Base-by-base conservation (phyloP, 805 yeast species). In the Pichia paraexigua region DNA sequence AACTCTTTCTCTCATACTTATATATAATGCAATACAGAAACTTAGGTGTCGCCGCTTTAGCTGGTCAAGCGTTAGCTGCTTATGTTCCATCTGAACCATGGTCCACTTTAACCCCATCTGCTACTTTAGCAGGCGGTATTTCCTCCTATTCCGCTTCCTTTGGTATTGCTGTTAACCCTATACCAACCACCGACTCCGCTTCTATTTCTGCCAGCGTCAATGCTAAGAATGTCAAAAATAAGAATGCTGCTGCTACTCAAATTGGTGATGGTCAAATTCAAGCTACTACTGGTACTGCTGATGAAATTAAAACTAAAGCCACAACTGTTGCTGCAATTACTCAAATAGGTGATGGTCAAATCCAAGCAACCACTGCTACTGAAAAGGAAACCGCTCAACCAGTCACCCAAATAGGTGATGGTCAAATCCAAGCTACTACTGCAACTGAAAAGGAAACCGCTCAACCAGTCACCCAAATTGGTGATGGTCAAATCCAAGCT, bases 91-190 rank as follows among this genome's bases (percentile, higher is more conserved):
- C 81, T 48, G 84, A 79, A 55, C 81, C 84, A 60, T 85, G 86
- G 86, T 67, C 85, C 52, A 82, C 89, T 51, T 73, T 85, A 66
- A 83, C 90, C 37, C 91, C 94, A 58, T 42, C 56, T 22, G 55
- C 68, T 45, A 79, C 78, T 47, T 62, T 75, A 45, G 74, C 74
- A 52, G 58, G 77, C 40, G 85, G 80, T 57, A 56, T 72, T 47
- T 80, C 87, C 49, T 78, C 77, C 57, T 82, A 78, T 73, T 54
- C 78, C 45, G 68, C 72, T 46, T 63, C 76, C 42, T 85, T 85
- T 62, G 94, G 91, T 72, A 83, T 86, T 60, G 86, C 85, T 51
- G 79, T 85, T 55, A 70, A 74, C 53, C 76, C 86, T 48, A 57
- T 78, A 43, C 84, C 80, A 55, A 59, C 75, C 47, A 78, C 87